Conservation (phyloP, 345 rosid species). For the Reutealis trisperma region DNA sequence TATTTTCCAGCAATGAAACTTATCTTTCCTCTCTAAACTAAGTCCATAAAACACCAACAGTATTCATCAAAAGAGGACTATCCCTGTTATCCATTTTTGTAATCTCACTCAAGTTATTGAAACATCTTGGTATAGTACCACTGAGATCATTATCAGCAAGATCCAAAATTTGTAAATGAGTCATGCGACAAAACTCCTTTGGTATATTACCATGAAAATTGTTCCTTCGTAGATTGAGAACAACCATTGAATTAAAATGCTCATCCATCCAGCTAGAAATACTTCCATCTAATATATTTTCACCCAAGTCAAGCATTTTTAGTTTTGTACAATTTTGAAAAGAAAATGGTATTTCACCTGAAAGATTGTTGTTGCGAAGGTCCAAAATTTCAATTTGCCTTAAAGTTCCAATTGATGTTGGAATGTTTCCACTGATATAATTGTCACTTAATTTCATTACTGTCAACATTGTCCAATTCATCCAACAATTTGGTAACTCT, state of each 20-base stretch:
- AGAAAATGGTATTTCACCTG: constrained; percentile 11
- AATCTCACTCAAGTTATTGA: not conserved
- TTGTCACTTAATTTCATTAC: constrained; percentile 20
- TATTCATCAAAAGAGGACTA: no score
- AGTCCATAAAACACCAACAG: no score
- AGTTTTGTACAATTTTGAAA: not conserved
- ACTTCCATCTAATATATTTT: not conserved
- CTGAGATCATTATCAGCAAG: not conserved
- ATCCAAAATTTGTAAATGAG: not conserved
- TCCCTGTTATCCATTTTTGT: no score
- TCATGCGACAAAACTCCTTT: not conserved
- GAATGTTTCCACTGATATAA: constrained; percentile 19
- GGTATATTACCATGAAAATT: not conserved
- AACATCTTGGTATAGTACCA: not conserved
- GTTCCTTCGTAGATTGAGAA: not conserved
- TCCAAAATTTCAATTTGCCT: constrained; percentile 15
- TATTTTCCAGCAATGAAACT: no score
- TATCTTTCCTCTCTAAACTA: no score
- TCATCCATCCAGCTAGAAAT: not conserved
- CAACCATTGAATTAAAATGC: not conserved
- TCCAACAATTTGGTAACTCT: constrained; percentile 22
- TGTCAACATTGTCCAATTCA: constrained; percentile 6
- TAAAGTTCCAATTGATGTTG: constrained; percentile 23
- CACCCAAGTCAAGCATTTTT: not conserved
- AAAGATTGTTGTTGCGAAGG: constrained; percentile 13